Conservation (phyloP, 2,329 filamentous ascomycete species). For the Cercospora sojina region DNA sequence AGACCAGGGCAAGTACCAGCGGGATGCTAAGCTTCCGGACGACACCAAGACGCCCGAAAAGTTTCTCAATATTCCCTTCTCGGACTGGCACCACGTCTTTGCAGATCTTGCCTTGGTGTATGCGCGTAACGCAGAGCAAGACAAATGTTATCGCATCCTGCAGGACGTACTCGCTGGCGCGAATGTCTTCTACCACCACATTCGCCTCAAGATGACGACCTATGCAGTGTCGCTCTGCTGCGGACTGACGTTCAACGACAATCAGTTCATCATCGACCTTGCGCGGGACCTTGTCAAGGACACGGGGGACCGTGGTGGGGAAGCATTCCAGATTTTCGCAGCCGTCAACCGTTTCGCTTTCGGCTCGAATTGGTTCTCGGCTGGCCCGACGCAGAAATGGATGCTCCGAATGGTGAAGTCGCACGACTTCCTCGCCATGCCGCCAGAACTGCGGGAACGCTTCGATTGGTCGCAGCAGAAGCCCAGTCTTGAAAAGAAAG, state of each 20-base stretch:
- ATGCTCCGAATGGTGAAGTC: conserved; percentile 87
- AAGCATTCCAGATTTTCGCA: conserved; percentile 80
- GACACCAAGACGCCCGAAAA: conserved; percentile 48
- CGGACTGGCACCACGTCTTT: conserved; percentile 86
- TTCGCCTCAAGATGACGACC: conserved; percentile 29
- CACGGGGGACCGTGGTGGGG: conserved; percentile 64
- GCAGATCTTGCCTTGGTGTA: conserved; percentile 80
- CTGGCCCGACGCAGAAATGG: conserved; percentile 83
- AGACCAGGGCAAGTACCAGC: conserved; percentile 11
- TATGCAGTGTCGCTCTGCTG: conserved; percentile 54
- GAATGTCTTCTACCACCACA: conserved; percentile 72
- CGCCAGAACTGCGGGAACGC: conserved; percentile 49
- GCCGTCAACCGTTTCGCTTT: conserved; percentile 74
- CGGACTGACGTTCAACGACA: conserved; percentile 75
- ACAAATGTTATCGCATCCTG: conserved; percentile 77
- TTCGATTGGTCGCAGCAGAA: conserved; percentile 46
- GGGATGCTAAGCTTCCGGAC: conserved; percentile 17
- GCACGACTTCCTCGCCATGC: conserved; percentile 69
- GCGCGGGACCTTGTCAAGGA: conserved; percentile 83
- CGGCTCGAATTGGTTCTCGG: conserved; percentile 72
- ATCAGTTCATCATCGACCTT: conserved; percentile 70
- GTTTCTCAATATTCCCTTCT: conserved; percentile 77
- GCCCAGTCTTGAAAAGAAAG: conserved; percentile 39
- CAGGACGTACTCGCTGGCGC: conserved; percentile 72
- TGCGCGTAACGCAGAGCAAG: conserved; percentile 63